Percentiles rank a stretch among this genome's conserved stretches.
These are phyloP conservation scores for Cardamine resedifolia DNA, from an alignment of 345 rosid genomes.

Conservation along the genomic window DNA sequence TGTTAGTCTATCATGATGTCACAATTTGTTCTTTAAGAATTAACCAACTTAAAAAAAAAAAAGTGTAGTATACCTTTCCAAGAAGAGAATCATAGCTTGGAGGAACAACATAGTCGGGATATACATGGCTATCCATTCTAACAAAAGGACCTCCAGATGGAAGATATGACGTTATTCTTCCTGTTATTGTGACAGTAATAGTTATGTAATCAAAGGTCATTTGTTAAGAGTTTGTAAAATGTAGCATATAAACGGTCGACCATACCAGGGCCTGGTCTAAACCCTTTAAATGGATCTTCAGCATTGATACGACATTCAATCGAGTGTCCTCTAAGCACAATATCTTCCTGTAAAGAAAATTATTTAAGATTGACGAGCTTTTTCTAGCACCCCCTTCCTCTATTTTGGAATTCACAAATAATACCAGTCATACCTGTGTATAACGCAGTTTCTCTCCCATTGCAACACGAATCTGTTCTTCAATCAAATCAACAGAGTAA, in stretches of 20 bases:
- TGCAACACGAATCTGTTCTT: constrained; percentile 97
- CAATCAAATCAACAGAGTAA: constrained; percentile 93
- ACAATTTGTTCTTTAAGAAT: background rate
- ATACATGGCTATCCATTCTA: constrained; percentile 98
- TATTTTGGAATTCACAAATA: background rate
- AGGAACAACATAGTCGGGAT: constrained; percentile 96
- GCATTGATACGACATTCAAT: constrained; percentile 99
- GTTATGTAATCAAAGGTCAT: background rate
- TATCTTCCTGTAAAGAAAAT: constrained; percentile 62
- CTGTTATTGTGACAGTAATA: constrained; percentile 41
- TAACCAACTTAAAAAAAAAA: constrained; percentile 14
- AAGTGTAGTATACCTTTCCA: constrained; percentile 70
- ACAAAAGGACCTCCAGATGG: constrained; percentile 99
- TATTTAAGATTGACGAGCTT: background rate
- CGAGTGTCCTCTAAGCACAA: constrained; percentile 94
- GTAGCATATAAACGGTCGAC: background rate
- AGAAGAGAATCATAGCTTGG: constrained; percentile 98
- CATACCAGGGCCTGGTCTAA: constrained; percentile 97
- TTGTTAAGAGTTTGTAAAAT: background rate
- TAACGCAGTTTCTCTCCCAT: constrained; percentile 90
- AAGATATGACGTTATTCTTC: constrained; percentile 90
- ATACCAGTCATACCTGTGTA: constrained; percentile 61
- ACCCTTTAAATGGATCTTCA: constrained; percentile 95
- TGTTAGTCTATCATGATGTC: background rate
- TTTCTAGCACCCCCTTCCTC: background rate